These are phyloP conservation scores for Hypoxylon sp. DNA, from an alignment of 2,329 filamentous ascomycete species.

Conservation along the genomic window DNA sequence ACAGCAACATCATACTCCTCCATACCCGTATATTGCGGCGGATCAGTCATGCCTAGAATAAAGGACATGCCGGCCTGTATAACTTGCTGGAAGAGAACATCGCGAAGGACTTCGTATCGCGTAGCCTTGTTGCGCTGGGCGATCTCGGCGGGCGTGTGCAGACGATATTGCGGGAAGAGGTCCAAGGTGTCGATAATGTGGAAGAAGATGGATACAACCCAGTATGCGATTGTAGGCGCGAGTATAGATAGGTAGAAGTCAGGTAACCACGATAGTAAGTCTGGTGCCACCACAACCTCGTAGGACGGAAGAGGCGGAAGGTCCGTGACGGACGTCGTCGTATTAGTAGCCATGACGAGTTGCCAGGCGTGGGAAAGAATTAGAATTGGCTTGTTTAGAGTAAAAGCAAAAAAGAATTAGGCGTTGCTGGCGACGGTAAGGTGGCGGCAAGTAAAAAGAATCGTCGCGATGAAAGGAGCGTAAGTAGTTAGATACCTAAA, in stretches of 20 bases:
- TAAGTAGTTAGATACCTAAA: constrained; percentile 36
- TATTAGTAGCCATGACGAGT: constrained; percentile 61
- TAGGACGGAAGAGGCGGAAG: constrained; percentile 91
- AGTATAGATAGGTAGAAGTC: constrained; percentile 85
- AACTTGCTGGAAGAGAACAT: constrained; percentile 91
- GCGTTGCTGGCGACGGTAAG: neutral
- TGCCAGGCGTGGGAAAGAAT: constrained; percentile 33
- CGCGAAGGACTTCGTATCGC: constrained; percentile 86
- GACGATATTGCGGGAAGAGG: constrained; percentile 88
- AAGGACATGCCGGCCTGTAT: constrained; percentile 84
- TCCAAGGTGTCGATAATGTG: constrained; percentile 89
- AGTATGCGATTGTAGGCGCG: constrained; percentile 87
- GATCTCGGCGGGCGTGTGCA: constrained; percentile 95
- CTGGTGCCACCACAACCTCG: constrained; percentile 75
- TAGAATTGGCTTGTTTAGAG: constrained; percentile 35
- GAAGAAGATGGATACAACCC: constrained; percentile 86
- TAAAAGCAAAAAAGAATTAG: constrained; percentile 1
- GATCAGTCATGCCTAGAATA: constrained; percentile 78
- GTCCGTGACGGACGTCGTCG: constrained; percentile 68
- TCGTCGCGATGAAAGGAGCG: constrained; percentile 37
- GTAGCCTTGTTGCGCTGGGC: constrained; percentile 87
- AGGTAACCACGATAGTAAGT: constrained; percentile 81
- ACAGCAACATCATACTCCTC: constrained; percentile 89
- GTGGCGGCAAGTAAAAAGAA: constrained; percentile 25
- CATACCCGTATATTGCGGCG: constrained; percentile 78